Conservation (phyloP, 1,139 yeast species). For the Hyphopichia pseudoburtonii region DNA sequence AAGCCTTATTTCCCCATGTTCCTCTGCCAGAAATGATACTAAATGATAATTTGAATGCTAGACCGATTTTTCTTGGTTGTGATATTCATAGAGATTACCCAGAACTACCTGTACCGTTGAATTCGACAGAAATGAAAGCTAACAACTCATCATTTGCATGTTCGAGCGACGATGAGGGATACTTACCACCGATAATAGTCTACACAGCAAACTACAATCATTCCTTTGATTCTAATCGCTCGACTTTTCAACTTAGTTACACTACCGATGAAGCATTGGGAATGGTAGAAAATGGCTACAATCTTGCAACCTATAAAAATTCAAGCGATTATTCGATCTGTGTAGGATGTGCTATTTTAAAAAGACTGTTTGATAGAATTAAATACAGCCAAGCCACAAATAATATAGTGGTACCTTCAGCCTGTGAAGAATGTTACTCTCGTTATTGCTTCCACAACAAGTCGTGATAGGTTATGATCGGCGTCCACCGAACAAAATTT, state of each 20-base stretch:
- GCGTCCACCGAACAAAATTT: background rate
- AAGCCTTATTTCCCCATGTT: slow-evolving; percentile 35
- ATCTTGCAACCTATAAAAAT: slow-evolving; percentile 48
- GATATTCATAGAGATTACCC: slow-evolving; percentile 35
- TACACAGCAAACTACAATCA: slow-evolving; percentile 49
- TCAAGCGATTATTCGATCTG: slow-evolving; percentile 50
- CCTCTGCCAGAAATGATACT: slow-evolving; percentile 35
- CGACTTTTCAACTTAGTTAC: slow-evolving; percentile 60
- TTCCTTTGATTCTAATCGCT: slow-evolving; percentile 49
- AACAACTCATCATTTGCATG: slow-evolving; percentile 10
- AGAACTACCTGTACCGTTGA: slow-evolving; percentile 10
- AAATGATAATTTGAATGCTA: slow-evolving; percentile 23
- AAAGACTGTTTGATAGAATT: slow-evolving; percentile 52
- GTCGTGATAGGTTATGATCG: background rate
- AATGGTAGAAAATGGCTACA: slow-evolving; percentile 53
- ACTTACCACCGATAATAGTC: slow-evolving; percentile 54
- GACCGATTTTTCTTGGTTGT: slow-evolving; percentile 61
- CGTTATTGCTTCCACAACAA: slow-evolving; percentile 25
- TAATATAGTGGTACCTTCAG: slow-evolving; percentile 8
- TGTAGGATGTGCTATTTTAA: slow-evolving; percentile 58
- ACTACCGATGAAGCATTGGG: slow-evolving; percentile 36
- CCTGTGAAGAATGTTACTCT: slow-evolving; percentile 35
- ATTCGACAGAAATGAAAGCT: slow-evolving; percentile 11
- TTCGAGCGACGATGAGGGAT: slow-evolving; percentile 5
- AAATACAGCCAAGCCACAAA: slow-evolving; percentile 5